Base-by-base conservation (phyloP, 2,329 filamentous ascomycete species). In the Shiraia sp. region DNA sequence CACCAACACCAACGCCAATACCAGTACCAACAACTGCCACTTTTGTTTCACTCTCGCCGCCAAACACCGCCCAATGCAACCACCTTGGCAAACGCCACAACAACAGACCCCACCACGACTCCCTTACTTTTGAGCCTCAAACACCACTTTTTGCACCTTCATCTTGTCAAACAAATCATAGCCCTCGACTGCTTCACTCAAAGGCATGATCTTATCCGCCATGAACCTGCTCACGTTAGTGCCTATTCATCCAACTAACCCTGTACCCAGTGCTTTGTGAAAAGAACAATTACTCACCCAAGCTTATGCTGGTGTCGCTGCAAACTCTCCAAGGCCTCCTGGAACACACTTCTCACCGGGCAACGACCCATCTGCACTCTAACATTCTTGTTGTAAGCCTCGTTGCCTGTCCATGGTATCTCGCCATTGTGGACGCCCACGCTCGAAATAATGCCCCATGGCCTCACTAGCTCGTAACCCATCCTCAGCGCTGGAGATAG, bases 161-260 rank as follows among this genome's bases (percentile, higher is more conserved):
- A 76, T 74, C 63, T 73, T 73, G 58, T 79, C 75, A 54, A 79
- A 79, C 15, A 77, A 57, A 32, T 75, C 72, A 45, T 79, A 79
- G 4, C 75, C 76, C 61, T 78, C 74, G 34, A 77, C 69, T 6
- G 76, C 76, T 35, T 77, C 64, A 28, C 72, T 72, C 51, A 79
- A 49, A 17, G 70, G 66, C 75, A 79, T 77, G 25, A 78, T 71
- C 64, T 76, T 76, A 34, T 78, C 75, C n/a, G 74, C 72, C 68
- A 79, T 72, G 57, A 79, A 79, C 8, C 71, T 73, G 45, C 17
- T 25, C 29, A 13, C 30, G 38, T 44, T 38, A 51, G 42, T 40
- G 12, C 10, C 12, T 10, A 12, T 10, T 24, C 10, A 8, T 17
- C 7, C 27, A 10, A 13, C 10, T 7, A 8, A 22, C n/a, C n/a